A percentile compares a stretch with the other conserved stretches of the same genome.
phyloP scores from a whole-genome alignment of 768 basidiomycete species.

The Russula virescens region DNA sequence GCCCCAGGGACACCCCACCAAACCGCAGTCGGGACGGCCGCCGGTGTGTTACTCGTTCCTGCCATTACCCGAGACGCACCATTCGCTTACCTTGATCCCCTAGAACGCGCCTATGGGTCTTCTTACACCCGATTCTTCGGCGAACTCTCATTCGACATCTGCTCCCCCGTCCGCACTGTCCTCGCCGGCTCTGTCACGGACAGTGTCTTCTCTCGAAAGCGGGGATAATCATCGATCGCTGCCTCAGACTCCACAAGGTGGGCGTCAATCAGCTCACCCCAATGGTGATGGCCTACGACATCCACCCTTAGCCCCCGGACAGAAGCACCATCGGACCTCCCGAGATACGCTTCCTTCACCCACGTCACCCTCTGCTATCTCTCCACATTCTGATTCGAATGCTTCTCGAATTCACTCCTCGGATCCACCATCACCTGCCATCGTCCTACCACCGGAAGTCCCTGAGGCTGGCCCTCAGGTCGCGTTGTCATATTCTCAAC shows the following conservation, averaged over 20 bases:
- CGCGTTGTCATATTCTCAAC: conserved; percentile 21
- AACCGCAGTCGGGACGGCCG: conserved; percentile 34
- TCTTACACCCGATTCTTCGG: background rate
- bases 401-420: background rate
- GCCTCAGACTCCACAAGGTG: background rate
- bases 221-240: background rate
- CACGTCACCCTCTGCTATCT: background rate
- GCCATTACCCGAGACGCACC: background rate
- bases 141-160: background rate
- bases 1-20: conserved; percentile 29
- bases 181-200: background rate
- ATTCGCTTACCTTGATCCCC: background rate
- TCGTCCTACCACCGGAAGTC: conserved; percentile 1
- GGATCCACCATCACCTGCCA: conserved; percentile 7
- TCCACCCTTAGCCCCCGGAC: background rate
- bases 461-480: conserved; percentile 17
- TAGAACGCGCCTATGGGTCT: background rate
- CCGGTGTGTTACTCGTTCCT: conserved; percentile 21
- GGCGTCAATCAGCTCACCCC: background rate
- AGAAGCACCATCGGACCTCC: background rate
- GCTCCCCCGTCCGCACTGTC: background rate
- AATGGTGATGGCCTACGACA: conserved; percentile 1
- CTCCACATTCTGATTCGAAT: background rate
- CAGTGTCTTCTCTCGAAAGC: background rate
- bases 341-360: background rate